Conservation (phyloP, 495 filamentous ascomycete species). For the Penicillium lagena region DNA sequence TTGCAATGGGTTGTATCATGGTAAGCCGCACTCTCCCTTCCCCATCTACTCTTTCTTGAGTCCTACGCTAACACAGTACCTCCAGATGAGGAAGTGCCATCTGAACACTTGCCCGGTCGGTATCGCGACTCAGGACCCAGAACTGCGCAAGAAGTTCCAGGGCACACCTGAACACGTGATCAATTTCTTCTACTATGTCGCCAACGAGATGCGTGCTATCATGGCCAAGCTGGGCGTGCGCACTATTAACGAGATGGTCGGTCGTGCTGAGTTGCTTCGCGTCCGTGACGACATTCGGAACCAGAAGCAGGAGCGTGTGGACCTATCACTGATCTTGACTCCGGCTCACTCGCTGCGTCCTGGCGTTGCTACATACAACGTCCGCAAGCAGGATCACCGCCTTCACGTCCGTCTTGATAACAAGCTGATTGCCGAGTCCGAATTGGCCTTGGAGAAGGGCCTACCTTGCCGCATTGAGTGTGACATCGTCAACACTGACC, state of each 20-base stretch:
- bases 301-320: conserved; percentile 87
- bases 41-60: conserved; percentile 15
- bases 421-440: conserved; percentile 96
- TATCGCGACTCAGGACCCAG: conserved; percentile 94
- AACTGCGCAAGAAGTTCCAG: conserved; percentile 89
- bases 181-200: conserved; percentile 99
- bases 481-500: conserved; percentile 97
- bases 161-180: conserved; percentile 97
- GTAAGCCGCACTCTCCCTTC: conserved; percentile 75
- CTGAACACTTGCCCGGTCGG: conserved; percentile 92
- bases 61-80: background rate
- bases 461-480: conserved; percentile 93
- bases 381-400: conserved; percentile 94
- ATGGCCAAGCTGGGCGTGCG: conserved; percentile 96
- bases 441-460: conserved; percentile 93
- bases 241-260: conserved; percentile 98
- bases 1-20: conserved; percentile 97
- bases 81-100: conserved; percentile 29
- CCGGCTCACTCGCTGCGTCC: conserved; percentile 94
- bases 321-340: conserved; percentile 91
- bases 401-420: conserved; percentile 95
- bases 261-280: conserved; percentile 80
- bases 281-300: conserved; percentile 85
- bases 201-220: conserved; percentile 96
- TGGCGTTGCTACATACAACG: conserved; percentile 97